Base-by-base conservation (phyloP, 1,139 yeast species). In the Suhomyces yuchorum region DNA sequence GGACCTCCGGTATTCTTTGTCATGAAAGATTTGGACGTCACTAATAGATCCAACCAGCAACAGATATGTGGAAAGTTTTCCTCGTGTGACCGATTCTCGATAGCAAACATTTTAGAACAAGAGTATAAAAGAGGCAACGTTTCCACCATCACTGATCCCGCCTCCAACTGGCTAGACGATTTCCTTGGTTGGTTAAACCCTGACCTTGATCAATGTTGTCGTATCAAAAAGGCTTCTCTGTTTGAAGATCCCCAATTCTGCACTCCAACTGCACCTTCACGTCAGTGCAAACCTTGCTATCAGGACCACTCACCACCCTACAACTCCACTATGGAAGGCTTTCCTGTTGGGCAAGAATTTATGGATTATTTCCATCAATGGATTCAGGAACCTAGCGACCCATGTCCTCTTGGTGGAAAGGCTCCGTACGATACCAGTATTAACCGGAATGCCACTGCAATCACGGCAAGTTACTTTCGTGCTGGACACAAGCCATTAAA, bases 1-100 rank as follows among this genome's bases (percentile, higher is more conserved):
- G 99, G 98, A 0, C 97, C 99, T 0, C 99, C 99, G 0, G 78
- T 89, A 1, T 93, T 87, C 60, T 87, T 90, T 65, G 92, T 93
- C 28, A 81, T 89, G 18, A 79, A 80, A 48, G 82, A 80, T 49
- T 63, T 82, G 45, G 85, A 89, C 58, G 72, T 87, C 2, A 87
- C 95, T 0, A 51, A 66, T 9, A 69, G 89, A 46, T 66, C 56
- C 0, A 77, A 75, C 42, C 99, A 93, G 63, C 85, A 85, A 57
- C 76, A 81, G 48, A 59, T 92, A 0, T 93, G 99, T 68, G 97
- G 98, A 1, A 80, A 90, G 51, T 93, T 90, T 61, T 81, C 96
- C 0, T 80, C 91, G 0, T 93, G 99, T 64, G 76, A 88, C 41
- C 82, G 86, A 54, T 84, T 69, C 57, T 92, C 97, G 0, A 65